Base-by-base conservation (phyloP, 1,284 basidiomycete species). In the Sanghuangporus sanghuang region DNA sequence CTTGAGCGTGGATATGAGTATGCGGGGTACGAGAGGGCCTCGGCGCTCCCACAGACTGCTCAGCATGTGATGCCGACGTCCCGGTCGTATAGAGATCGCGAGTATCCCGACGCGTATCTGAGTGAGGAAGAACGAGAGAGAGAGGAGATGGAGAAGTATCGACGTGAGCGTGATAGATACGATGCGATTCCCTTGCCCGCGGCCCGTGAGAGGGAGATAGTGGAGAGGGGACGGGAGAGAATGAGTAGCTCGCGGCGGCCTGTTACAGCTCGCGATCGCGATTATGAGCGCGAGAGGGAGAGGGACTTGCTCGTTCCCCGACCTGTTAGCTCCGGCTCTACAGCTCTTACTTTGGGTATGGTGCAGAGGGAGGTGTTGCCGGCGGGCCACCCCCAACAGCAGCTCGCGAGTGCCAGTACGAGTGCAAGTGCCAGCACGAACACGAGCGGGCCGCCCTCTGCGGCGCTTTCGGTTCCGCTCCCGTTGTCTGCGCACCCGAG, bases 1-100 rank as follows among this genome's bases (percentile, higher is more conserved):
- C 55, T 40, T 16, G 56, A 57, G 23, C 57, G 57, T 21, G 57
- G 44, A 21, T 59, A 49, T 21, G 57, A 59, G 32, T 59, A 59
- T 38, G 27, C 27, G n/a, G 46, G 9, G n/a, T 50, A 38, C 12
- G 59, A 50, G 38, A 50, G n/a, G 39, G 50, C 49, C 14, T 18
- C 52, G 5, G 35, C 54, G 4, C 61, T 48, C 32, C 50, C 59
- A 8, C 59, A 36, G 14, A 0, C 59, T 23, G 27, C 52, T 18
- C 42, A 21, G 8, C 16, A 42, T 21, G 57, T 32, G 21, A 21
- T 46, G 14, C 49, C 49, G 3, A 8, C 49, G 11, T n/a, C 16
- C 21, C 49, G 49, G 27, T 9, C 32, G 35, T 42, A 56, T n/a
- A 38, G 54, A n/a, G 36, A 56, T 38, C 54, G 27, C 21, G 53